Conservation (phyloP, 2,329 filamentous ascomycete genomes). For the Geoglossum cookeanum region DNA sequence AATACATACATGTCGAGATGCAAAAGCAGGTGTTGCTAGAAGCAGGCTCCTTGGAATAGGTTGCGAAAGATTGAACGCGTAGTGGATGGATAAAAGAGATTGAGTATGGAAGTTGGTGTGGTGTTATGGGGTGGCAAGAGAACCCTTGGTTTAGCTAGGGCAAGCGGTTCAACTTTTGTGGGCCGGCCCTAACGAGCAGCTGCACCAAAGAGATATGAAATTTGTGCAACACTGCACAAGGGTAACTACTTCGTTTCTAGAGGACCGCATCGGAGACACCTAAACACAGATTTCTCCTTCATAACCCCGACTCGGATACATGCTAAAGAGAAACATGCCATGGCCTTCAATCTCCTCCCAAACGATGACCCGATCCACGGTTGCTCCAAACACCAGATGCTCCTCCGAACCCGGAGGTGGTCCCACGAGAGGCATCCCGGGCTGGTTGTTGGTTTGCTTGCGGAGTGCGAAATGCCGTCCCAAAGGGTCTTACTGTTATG, state of each 20-base stretch:
- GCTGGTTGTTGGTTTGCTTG: not conserved
- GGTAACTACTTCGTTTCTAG: not conserved
- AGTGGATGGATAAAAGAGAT: not conserved
- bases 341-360: constrained; percentile 3
- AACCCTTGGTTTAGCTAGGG: not conserved
- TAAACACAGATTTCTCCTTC: not conserved
- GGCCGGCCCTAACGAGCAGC: not conserved
- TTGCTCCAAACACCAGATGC: constrained; percentile 1
- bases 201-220: not conserved
- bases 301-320: not conserved
- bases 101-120: not conserved
- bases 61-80: not conserved
- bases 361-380: constrained; percentile 1
- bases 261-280: not conserved
- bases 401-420: not conserved
- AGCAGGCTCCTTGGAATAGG: not conserved
- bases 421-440: not conserved
- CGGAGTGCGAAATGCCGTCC: not conserved
- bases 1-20: not conserved
- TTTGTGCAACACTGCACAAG: not conserved
- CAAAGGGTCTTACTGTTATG: not conserved
- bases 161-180: not conserved
- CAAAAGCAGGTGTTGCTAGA: not conserved
- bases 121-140: not conserved
- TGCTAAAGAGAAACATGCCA: not conserved